phyloP scores from a whole-genome alignment of 2,329 filamentous ascomycete species.

The Monascus ruber region DNA sequence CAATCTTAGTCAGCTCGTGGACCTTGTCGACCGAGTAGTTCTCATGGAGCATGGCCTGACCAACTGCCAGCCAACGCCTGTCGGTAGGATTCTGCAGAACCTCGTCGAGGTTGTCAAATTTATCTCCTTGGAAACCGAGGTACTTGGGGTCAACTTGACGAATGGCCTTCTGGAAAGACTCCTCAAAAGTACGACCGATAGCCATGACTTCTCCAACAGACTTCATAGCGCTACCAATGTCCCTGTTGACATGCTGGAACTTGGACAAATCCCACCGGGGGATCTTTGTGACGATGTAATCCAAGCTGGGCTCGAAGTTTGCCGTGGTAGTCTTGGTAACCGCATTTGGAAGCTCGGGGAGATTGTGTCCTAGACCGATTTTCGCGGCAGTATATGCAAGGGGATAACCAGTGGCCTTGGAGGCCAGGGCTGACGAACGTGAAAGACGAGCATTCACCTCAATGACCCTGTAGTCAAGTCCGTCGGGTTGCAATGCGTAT shows the following conservation, averaged over 20 bases:
- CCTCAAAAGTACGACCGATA: constrained; percentile 95
- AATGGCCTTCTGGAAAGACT: constrained; percentile 98
- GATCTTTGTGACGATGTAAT: constrained; percentile 98
- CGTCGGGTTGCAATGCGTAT: constrained; percentile 92
- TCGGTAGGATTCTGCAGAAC: constrained; percentile 88
- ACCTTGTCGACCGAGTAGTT: constrained; percentile 86
- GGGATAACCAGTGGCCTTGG: constrained; percentile 95
- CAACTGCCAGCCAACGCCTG: constrained; percentile 92
- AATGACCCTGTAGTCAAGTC: constrained; percentile 95
- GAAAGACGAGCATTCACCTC: constrained; percentile 98
- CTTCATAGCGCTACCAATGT: constrained; percentile 98
- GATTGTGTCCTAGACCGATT: constrained; percentile 89
- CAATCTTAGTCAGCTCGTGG: constrained; percentile 93
- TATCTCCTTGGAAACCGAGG: constrained; percentile 86
- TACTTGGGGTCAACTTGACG: constrained; percentile 90
- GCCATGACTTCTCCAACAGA: constrained; percentile 99
- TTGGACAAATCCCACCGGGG: constrained; percentile 97
- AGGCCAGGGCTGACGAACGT: constrained; percentile 89
- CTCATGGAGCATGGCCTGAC: constrained; percentile 95
- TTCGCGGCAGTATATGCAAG: constrained; percentile 96
- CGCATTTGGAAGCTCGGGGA: constrained; percentile 92
- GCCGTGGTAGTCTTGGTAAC: constrained; percentile 98
- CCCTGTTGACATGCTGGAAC: constrained; percentile 96
- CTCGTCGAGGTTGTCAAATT: constrained; percentile 85
- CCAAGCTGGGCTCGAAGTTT: constrained; percentile 94